Conservation (phyloP, 345 rosid species). For the Syzygium grande region DNA sequence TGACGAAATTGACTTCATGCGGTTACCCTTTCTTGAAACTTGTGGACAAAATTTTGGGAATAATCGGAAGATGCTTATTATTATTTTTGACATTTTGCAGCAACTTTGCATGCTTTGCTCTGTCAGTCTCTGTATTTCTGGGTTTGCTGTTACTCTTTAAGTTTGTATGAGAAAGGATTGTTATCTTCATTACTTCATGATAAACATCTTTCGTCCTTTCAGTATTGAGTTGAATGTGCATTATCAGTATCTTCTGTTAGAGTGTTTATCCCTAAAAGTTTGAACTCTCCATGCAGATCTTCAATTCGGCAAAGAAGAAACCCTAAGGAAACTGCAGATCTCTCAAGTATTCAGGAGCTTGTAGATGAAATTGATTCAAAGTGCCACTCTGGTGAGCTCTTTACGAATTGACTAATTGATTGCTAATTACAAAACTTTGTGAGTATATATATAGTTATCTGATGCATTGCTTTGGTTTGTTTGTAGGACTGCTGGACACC, state of each 20-base stretch:
- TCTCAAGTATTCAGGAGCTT: constrained; percentile 86
- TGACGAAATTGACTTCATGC: not conserved
- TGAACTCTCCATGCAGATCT: constrained; percentile 34
- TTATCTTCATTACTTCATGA: not conserved
- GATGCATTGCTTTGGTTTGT: constrained; percentile 2
- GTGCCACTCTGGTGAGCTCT: constrained; percentile 56
- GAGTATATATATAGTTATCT: not conserved
- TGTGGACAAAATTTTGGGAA: not conserved
- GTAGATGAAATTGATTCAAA: constrained; percentile 47
- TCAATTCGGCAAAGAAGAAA: constrained; percentile 82
- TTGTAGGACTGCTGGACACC: constrained; percentile 69
- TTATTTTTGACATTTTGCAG: not conserved
- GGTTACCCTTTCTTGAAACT: not conserved
- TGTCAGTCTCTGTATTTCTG: not conserved
- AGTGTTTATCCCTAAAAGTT: not conserved
- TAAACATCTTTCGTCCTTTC: not conserved
- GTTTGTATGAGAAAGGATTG: not conserved
- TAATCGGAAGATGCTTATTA: not conserved
- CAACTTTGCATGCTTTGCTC: not conserved
- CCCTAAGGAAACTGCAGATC: constrained; percentile 88
- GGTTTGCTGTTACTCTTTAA: not conserved
- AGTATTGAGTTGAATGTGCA: not conserved
- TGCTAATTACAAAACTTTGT: not conserved
- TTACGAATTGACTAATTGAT: not conserved
- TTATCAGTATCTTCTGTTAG: not conserved